Evolutionary conservation across 371 early-diverging fungal species (phyloP).

Genomic region (Syncephalastrum racemosum): DNA sequence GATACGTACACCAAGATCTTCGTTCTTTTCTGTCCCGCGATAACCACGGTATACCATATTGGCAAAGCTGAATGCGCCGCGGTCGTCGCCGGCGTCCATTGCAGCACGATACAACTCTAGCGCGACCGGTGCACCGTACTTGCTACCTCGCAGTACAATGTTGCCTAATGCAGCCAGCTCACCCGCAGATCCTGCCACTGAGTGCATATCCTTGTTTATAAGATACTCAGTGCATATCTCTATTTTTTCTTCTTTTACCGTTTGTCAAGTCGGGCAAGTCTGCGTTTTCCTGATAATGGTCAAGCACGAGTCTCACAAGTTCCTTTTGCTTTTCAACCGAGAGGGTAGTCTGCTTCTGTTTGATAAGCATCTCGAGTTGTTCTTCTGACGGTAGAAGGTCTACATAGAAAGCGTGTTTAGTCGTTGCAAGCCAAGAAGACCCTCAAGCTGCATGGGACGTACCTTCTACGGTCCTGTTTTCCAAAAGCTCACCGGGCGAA

Average conservation of each 20-base stretch:
- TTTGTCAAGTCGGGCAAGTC: not conserved
- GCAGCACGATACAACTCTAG: slow-evolving; percentile 36
- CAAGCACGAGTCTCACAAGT: slow-evolving; percentile 4
- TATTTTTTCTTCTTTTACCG: not conserved
- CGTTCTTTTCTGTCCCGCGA: slow-evolving; percentile 33
- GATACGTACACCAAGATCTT: slow-evolving; percentile 32
- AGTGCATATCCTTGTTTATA: slow-evolving; percentile 5
- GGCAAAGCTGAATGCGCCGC: slow-evolving; percentile 50
- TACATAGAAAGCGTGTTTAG: not conserved
- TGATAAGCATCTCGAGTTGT: slow-evolving; percentile 19
- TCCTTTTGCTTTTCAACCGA: slow-evolving; percentile 30
- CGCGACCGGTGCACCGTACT: slow-evolving; percentile 36
- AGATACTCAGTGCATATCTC: not conserved
- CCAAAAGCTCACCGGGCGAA: too few relatives aligned
- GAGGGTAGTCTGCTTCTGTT: slow-evolving; percentile 23
- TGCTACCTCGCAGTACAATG: slow-evolving; percentile 11
- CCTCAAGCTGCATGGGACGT: too few relatives aligned
- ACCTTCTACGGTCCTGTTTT: too few relatives aligned
- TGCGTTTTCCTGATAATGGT: too few relatives aligned
- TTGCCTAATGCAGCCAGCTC: slow-evolving; percentile 19
- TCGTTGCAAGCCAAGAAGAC: too few relatives aligned
- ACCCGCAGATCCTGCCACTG: not conserved
- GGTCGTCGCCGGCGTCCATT: slow-evolving; percentile 47
- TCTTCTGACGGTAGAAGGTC: slow-evolving; percentile 36
- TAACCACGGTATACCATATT: slow-evolving; percentile 45